Evolutionary conservation across 164 flowering plant genomes (phyloP).

Genomic region (Magnolia changhungtana): DNA sequence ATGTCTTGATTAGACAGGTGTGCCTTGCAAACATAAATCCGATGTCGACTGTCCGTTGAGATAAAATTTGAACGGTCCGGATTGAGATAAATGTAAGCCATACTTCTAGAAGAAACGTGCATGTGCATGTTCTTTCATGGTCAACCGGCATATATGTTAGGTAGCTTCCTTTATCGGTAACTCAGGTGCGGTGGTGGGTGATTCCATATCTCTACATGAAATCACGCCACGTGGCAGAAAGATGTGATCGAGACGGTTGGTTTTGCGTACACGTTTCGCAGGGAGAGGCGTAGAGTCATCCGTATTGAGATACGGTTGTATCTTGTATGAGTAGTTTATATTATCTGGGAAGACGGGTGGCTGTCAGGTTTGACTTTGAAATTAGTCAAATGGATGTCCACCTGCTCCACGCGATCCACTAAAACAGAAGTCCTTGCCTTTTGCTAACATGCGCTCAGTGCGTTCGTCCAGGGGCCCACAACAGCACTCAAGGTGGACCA

Average conservation of each 20-base stretch:
- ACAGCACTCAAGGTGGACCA: no score
- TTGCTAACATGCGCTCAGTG: neutral
- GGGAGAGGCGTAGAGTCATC: neutral
- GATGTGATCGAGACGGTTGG: neutral
- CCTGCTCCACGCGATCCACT: neutral
- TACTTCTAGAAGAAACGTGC: no score
- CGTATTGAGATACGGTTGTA: neutral
- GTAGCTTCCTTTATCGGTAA: neutral
- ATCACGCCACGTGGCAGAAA: neutral
- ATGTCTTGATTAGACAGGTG: no score
- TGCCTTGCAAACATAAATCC: no score
- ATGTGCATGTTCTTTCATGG: no score
- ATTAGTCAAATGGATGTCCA: neutral
- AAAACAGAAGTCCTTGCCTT: neutral
- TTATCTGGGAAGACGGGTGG: neutral
- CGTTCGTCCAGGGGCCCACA: neutral
- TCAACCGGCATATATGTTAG: no score
- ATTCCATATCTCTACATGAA: neutral
- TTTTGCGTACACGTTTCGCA: slow-evolving; percentile 5
- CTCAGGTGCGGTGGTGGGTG: neutral
- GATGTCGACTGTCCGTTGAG: no score
- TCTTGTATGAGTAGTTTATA: neutral
- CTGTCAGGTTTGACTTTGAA: neutral
- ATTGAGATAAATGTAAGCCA: no score
- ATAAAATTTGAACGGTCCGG: no score